Conservation (phyloP, 306 rosid genomes). For the Glycine latifolia region DNA sequence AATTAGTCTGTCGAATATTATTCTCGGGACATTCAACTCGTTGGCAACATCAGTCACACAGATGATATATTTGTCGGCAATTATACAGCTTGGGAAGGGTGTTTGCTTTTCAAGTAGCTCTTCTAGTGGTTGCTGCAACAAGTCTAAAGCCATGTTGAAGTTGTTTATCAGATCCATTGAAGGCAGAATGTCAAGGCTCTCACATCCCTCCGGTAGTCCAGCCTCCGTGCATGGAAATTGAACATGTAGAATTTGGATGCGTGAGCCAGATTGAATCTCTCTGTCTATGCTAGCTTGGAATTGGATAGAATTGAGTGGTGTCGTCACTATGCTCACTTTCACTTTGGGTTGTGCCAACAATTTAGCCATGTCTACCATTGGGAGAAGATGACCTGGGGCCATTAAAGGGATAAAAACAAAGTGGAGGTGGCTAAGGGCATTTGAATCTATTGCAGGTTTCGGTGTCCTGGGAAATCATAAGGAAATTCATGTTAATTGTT, state of each 20-base stretch:
- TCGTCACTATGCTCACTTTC: conserved; percentile 60
- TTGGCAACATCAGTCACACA: conserved; percentile 47
- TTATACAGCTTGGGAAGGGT: conserved; percentile 2
- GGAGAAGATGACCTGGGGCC: too few species aligned
- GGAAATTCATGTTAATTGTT: too few species aligned
- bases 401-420: too few species aligned
- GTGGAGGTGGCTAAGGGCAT: too few species aligned
- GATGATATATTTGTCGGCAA: conserved; percentile 9
- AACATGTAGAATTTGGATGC: conserved; percentile 48
- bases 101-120: conserved; percentile 5
- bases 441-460: too few species aligned
- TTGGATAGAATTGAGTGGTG: conserved; percentile 61
- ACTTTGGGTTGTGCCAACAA: conserved; percentile 51
- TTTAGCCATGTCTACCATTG: too few species aligned
- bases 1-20: conserved; percentile 32
- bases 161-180: conserved; percentile 1
- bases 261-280: conserved; percentile 47
- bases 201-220: conserved; percentile 11
- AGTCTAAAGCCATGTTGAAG: neutral
- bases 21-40: conserved; percentile 55
- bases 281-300: conserved; percentile 45
- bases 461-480: too few species aligned
- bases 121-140: neutral
- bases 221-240: conserved; percentile 14
- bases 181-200: neutral